Evolutionary conservation across 2,329 filamentous ascomycete genomes (phyloP), one percentile per base, ranked within the genome.

Genomic region (Microsporum ferrugineum): DNA sequence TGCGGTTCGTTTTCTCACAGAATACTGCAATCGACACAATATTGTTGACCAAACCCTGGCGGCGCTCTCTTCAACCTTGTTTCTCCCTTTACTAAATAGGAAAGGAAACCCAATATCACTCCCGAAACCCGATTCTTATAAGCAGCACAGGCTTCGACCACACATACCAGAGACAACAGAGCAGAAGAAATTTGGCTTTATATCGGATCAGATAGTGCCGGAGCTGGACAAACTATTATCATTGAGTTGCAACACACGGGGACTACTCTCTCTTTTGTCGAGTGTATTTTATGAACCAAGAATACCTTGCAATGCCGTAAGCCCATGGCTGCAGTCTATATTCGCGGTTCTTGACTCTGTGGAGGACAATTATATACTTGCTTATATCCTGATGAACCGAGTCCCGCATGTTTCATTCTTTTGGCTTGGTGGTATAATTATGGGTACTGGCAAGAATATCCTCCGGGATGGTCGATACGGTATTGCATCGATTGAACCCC

Each of bases 271-370:
- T 10, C 65, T 71, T 53, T 62, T 73, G 5, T 64, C 69, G 1
- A 69, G 61, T 43, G 62, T 63, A 29, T 71, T 72, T 62, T 71
- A 68, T 58, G 65, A 71, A 23, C 65, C 66, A 2, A 60, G 33
- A 6, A 61, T 72, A 5, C 60, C 69, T 43, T 72, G 68, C 63
- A 72, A 72, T 61, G 61, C 63, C 2, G 66, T 65, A 23, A 67
- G 65, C 36, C 64, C 68, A 59, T 72, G 68, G 69, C 58, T 72
- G 5, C 67, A 72, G 59, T 67, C 69, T 61, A 58, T 63, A 17
- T 56, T 69, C 4, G 65, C 66, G 34, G 65, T 66, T 29, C 68
- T 72, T 33, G 62, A 67, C 33, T 36, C 68, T 49, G 57, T 65
- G 29, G 55, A 47, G 6, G 58, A 63, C n/a, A 61, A 63, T 14